Base-by-base conservation (phyloP, 331 rosid genomes). In the Malus hybrid region DNA sequence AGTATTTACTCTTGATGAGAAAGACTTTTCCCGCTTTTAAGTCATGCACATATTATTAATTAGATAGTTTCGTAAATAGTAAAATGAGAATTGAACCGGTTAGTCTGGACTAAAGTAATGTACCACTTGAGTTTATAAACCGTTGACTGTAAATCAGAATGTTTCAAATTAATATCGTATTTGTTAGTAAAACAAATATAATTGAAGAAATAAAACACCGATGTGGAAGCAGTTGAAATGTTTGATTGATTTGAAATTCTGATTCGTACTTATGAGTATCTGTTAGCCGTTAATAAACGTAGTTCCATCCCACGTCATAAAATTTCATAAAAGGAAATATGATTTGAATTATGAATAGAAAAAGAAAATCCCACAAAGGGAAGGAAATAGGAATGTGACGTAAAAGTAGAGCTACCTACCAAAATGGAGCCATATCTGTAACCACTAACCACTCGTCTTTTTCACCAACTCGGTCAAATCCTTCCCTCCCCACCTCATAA, bases 401-500 rank as follows among this genome's bases (percentile, higher is more conserved):
- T 77, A 69, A 77, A 76, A 60, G 80, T 60, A 15, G 76, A 77
- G 80, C 82, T 79, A 85, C 86, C 88, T 73, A 85, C 85, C 86
- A 85, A 74, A 85, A 67, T 69, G 75, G 79, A 75, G 83, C 72
- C 80, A 81, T 60, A 83, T 81, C 80, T 68, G 79, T 76, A 84
- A 80, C 86, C 82, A 80, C 84, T 84, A 71, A 82, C 91, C 86
- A 85, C 90, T 87, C 82, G 81, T 78, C 91, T 83, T 69, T 77
- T 86, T 81, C 76, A 86, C 87, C 90, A 67, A 80, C 84, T 81
- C 80, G 86, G 90, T 87, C 93, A 89, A 82, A 78, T 84, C 83
- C 83, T 46, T 46, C 78, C 70, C 65, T 34, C 36, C 24, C 24
- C 76, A 24, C 55, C 74, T 44, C 70, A 55, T 73, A 7, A 66